These are phyloP conservation scores for Cordyceps sp. DNA, from an alignment of 2,329 filamentous ascomycete genomes.

Conservation along the genomic window DNA sequence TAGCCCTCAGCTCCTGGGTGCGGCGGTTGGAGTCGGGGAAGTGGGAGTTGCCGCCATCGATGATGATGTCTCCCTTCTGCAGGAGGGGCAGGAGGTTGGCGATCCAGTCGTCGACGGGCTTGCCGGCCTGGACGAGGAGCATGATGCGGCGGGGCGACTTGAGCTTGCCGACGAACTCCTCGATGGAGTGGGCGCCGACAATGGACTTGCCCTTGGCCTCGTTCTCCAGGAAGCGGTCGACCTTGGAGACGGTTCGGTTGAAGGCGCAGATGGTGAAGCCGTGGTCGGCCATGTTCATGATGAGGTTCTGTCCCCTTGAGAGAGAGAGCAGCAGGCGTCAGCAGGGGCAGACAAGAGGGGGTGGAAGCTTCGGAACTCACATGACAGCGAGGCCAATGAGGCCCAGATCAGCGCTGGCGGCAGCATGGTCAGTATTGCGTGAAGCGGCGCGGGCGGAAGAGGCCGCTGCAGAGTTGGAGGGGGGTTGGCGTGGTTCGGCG, in stretches of 20 bases:
- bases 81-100: constrained; percentile 77
- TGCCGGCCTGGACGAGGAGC: constrained; percentile 96
- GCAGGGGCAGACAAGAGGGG: constrained; percentile 1
- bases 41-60: constrained; percentile 96
- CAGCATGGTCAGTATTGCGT: constrained; percentile 37
- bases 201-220: constrained; percentile 93
- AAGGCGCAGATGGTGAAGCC: constrained; percentile 95
- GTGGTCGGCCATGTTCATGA: constrained; percentile 77
- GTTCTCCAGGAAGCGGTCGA: constrained; percentile 83
- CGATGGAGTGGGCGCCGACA: constrained; percentile 77
- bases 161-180: constrained; percentile 93
- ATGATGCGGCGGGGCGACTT: constrained; percentile 95
- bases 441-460: constrained; percentile 12
- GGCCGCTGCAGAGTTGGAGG: no score
- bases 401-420: constrained; percentile 76
- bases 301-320: constrained; percentile 62
- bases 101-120: constrained; percentile 98
- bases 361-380: constrained; percentile 27
- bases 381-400: constrained; percentile 88
- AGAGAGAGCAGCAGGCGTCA: constrained; percentile 1
- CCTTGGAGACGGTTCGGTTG: constrained; percentile 98
- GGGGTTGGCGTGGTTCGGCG: constrained; percentile 29
- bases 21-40: constrained; percentile 98
- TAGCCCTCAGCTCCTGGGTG: constrained; percentile 67
- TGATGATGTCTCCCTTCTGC: constrained; percentile 89